A percentile compares a stretch with the other conserved stretches of the same genome.
Evolutionary conservation across 2,329 filamentous ascomycete genomes (phyloP).

Genomic region (Clonostachys byssicola): DNA sequence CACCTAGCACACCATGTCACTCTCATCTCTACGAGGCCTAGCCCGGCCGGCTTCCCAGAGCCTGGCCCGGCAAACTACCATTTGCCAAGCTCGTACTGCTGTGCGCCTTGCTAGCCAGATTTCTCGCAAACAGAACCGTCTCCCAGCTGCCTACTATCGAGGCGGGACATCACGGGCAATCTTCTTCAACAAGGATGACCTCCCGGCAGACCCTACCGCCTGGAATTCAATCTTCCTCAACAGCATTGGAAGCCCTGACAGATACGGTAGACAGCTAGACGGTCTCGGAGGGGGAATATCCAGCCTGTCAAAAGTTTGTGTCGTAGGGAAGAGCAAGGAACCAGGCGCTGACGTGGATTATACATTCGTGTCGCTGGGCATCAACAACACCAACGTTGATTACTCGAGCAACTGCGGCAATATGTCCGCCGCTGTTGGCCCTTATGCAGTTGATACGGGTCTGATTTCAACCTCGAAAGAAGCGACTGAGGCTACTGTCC

Average conservation of each 20-base stretch:
- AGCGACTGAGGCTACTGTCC: slow-evolving; percentile 34
- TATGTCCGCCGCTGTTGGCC: slow-evolving; percentile 64
- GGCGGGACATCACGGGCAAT: no score
- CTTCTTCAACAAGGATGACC: no score
- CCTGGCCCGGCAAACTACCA: no score
- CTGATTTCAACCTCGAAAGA: slow-evolving; percentile 8
- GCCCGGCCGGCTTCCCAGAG: no score
- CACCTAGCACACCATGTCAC: no score
- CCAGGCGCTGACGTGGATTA: slow-evolving; percentile 58
- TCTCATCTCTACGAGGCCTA: no score
- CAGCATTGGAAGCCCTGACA: slow-evolving; percentile 41
- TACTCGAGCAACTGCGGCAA: slow-evolving; percentile 73
- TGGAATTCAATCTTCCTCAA: no score
- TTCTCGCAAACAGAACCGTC: no score
- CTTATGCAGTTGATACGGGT: slow-evolving; percentile 29
- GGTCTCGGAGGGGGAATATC: slow-evolving; percentile 65
- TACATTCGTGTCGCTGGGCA: slow-evolving; percentile 67
- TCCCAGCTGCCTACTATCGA: no score
- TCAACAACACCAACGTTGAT: slow-evolving; percentile 57
- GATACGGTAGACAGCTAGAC: neutral
- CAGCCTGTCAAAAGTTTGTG: slow-evolving; percentile 63
- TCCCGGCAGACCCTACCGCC: no score
- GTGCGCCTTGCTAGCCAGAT: no score
- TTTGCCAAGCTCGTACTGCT: no score
- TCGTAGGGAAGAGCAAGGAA: slow-evolving; percentile 41